phyloP scores from a whole-genome alignment of 1,284 basidiomycete genomes.

The Peniophora sp. region DNA sequence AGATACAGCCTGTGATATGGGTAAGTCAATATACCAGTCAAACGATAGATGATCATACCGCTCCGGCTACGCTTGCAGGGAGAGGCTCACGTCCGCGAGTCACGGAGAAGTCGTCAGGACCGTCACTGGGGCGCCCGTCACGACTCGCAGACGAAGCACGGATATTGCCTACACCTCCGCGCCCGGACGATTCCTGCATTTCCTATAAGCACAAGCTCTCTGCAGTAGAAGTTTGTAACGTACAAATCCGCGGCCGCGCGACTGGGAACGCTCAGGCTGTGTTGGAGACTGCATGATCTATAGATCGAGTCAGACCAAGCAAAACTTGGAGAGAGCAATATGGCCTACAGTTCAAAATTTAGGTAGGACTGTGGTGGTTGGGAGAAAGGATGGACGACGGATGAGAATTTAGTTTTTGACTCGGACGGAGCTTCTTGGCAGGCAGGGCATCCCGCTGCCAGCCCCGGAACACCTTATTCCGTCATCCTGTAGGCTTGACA shows the following conservation, averaged over 20 bases:
- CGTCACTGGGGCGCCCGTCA: slow-evolving; percentile 25
- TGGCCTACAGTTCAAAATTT: no score
- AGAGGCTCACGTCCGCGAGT: slow-evolving; percentile 52
- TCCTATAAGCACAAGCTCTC: background rate
- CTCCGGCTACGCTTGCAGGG: slow-evolving; percentile 20
- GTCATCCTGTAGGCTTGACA: no score
- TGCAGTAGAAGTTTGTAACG: slow-evolving; percentile 9
- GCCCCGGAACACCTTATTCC: no score
- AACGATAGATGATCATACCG: slow-evolving; percentile 20
- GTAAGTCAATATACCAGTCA: background rate
- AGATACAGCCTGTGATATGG: slow-evolving; percentile 36
- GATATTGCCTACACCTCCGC: slow-evolving; percentile 66
- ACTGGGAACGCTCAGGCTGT: slow-evolving; percentile 17
- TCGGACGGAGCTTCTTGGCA: no score
- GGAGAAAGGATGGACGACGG: no score
- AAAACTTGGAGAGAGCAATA: no score
- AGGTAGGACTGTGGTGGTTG: no score
- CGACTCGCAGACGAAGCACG: slow-evolving; percentile 35
- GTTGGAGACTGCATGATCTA: no score
- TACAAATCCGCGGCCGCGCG: slow-evolving; percentile 22
- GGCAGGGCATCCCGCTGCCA: no score
- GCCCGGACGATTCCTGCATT: slow-evolving; percentile 46
- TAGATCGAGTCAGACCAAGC: no score
- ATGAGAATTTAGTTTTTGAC: no score
- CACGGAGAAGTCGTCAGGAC: slow-evolving; percentile 36